phyloP scores from a whole-genome alignment of 1,284 basidiomycete genomes.

The Stygiomarasmius scandens region DNA sequence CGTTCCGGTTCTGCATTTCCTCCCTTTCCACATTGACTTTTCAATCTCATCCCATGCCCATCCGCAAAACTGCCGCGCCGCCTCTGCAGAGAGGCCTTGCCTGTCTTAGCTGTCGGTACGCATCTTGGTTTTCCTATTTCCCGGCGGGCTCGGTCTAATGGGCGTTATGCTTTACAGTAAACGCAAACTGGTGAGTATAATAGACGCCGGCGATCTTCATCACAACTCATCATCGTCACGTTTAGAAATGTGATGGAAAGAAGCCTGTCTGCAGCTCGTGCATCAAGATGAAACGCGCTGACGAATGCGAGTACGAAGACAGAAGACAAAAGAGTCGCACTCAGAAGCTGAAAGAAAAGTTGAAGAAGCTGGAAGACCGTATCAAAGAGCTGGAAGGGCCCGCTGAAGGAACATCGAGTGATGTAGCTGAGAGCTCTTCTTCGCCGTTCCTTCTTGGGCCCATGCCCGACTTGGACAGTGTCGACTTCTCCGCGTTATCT shows the following conservation, averaged over 20 bases:
- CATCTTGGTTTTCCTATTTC: constrained; percentile 2
- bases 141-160: neutral
- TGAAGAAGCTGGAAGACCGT: constrained; percentile 53
- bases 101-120: constrained; percentile 58
- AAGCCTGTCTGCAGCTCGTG: constrained; percentile 63
- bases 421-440: constrained; percentile 23
- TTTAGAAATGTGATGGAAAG: constrained; percentile 60
- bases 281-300: constrained; percentile 51
- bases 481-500: constrained; percentile 7
- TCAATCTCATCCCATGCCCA: neutral
- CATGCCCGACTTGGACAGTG: constrained; percentile 5
- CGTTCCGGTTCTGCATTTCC: neutral
- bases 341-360: constrained; percentile 59
- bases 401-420: constrained; percentile 25
- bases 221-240: constrained; percentile 15
- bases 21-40: neutral
- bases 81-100: constrained; percentile 60
- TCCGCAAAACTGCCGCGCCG: constrained; percentile 17
- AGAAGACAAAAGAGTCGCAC: constrained; percentile 63
- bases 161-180: constrained; percentile 37
- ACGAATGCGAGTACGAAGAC: constrained; percentile 64
- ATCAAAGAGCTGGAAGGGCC: constrained; percentile 54
- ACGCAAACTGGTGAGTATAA: constrained; percentile 56
- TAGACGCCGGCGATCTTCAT: neutral
- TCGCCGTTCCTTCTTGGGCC: constrained; percentile 6